Conservation (phyloP, 495 filamentous ascomycete genomes). For the Hypoxylon cercidicola region DNA sequence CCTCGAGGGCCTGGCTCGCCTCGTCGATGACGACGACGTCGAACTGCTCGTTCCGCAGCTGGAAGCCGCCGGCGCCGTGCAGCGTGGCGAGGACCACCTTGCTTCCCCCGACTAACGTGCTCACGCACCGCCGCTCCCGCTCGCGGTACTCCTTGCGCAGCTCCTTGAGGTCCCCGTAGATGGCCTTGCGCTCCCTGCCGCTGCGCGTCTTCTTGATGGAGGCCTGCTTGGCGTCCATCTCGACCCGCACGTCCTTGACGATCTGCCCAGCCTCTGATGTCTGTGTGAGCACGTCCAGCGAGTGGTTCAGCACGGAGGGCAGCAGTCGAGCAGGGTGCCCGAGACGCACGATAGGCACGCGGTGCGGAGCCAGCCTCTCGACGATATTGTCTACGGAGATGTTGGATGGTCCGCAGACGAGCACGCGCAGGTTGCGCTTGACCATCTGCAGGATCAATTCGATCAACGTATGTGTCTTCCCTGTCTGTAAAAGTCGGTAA, state of each 20-base stretch:
- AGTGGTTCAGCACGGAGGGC: constrained; percentile 87
- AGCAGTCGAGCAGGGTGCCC: constrained; percentile 93
- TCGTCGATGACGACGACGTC: constrained; percentile 97
- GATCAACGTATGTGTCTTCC: constrained; percentile 97
- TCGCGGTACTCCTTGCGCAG: constrained; percentile 89
- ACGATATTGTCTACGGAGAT: constrained; percentile 99
- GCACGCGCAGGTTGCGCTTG: constrained; percentile 72
- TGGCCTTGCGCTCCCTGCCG: constrained; percentile 80
- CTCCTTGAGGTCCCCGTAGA: constrained; percentile 86
- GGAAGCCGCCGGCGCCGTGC: constrained; percentile 89
- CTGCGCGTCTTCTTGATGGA: constrained; percentile 86
- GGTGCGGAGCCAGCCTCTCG: constrained; percentile 85
- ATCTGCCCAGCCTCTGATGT: constrained; percentile 90
- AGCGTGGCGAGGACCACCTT: constrained; percentile 92
- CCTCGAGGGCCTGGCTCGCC: constrained; percentile 93
- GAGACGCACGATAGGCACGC: constrained; percentile 86
- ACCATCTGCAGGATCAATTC: constrained; percentile 92
- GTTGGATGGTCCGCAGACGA: constrained; percentile 96
- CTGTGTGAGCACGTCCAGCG: constrained; percentile 90
- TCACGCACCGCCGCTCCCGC: constrained; percentile 83
- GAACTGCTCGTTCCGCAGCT: constrained; percentile 82
- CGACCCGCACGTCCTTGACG: constrained; percentile 88
- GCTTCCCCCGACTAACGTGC: constrained; percentile 75
- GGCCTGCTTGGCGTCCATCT: constrained; percentile 92
- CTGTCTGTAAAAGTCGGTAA: constrained; percentile 64